Evolutionary conservation across 2,329 filamentous ascomycete genomes (phyloP).

Genomic region (Herpotrichia juniperi): DNA sequence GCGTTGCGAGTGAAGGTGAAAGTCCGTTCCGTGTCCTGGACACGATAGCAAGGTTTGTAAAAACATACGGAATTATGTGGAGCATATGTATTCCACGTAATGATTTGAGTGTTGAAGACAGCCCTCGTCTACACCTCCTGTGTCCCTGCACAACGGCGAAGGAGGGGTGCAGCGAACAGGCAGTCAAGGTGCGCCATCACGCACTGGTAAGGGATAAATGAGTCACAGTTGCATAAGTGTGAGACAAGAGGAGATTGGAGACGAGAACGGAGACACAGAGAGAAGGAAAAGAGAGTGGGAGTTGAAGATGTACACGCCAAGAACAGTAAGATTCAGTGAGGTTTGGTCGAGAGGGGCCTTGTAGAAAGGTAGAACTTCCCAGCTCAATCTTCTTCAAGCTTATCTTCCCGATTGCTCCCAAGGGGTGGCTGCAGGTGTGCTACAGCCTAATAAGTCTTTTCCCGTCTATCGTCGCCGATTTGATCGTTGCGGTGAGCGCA

Average conservation of each 20-base stretch:
- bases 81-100: neutral
- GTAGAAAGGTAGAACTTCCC: neutral
- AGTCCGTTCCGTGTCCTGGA: neutral
- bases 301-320: conserved; percentile 1
- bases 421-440: neutral
- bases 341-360: neutral
- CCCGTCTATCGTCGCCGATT: neutral
- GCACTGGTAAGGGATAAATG: conserved; percentile 10
- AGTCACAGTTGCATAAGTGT: conserved; percentile 8
- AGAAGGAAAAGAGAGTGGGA: neutral
- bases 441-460: neutral
- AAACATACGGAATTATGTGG: neutral
- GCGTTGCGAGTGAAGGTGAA: neutral
- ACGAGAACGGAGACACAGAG: conserved; percentile 1
- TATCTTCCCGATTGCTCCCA: neutral
- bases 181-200: conserved; percentile 4
- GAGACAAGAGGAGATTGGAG: neutral
- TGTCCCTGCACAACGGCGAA: neutral
- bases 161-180: neutral
- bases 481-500: neutral
- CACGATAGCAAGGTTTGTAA: neutral
- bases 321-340: neutral
- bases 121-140: neutral
- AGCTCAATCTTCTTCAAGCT: neutral
- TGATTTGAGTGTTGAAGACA: neutral